Conservation (phyloP, 768 basidiomycete genomes). For the Lepiota venenata region DNA sequence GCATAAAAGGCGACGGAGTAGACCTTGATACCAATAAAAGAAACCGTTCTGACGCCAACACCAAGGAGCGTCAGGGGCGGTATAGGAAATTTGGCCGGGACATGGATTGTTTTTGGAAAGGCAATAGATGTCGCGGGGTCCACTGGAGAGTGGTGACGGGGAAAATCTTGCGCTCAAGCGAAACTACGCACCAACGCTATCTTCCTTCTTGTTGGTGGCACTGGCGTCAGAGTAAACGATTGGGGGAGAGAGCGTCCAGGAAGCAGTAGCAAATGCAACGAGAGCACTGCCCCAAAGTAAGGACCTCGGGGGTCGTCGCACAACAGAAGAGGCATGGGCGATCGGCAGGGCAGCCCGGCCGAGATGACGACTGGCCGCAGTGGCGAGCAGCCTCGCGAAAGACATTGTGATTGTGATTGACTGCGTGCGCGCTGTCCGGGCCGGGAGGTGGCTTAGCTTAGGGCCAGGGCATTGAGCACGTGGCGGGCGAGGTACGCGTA, state of each 20-base stretch:
- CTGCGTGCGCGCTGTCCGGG: background rate
- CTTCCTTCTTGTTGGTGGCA: constrained; percentile 5
- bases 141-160: constrained; percentile 31
- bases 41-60: constrained; percentile 84
- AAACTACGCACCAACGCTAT: constrained; percentile 19
- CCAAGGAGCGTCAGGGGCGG: constrained; percentile 74
- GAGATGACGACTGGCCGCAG: background rate
- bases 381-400: constrained; percentile 15
- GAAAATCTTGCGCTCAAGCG: background rate
- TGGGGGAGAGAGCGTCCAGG: constrained; percentile 19
- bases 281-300: constrained; percentile 31
- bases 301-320: constrained; percentile 12
- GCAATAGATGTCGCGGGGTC: constrained; percentile 73
- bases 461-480: background rate
- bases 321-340: background rate
- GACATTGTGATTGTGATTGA: too few relatives aligned
- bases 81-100: constrained; percentile 60
- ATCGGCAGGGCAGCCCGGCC: background rate
- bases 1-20: constrained; percentile 92
- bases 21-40: constrained; percentile 84
- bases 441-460: background rate
- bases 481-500: background rate
- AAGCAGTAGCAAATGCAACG: constrained; percentile 16
- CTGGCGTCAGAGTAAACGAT: constrained; percentile 43
- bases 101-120: constrained; percentile 63